Evolutionary conservation across 2,329 filamentous ascomycete genomes (phyloP).

Genomic region (Clarireedia paspali): DNA sequence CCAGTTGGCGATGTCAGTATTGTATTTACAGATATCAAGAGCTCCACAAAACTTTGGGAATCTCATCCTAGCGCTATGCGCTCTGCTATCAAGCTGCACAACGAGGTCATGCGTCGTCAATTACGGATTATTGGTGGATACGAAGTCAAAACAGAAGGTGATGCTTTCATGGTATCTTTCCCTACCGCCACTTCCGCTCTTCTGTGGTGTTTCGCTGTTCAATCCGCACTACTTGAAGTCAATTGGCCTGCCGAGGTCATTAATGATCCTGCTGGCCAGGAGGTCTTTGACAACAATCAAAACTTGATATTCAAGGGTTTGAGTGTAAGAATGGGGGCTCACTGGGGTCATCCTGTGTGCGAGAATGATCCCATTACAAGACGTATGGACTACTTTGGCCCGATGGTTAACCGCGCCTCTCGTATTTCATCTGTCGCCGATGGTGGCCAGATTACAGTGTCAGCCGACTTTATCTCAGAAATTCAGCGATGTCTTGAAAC

Average conservation of each 20-base stretch:
- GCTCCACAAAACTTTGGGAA: constrained; percentile 93
- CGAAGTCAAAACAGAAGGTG: constrained; percentile 98
- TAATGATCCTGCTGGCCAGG: constrained; percentile 75
- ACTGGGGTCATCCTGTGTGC: constrained; percentile 90
- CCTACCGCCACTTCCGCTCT: constrained; percentile 90
- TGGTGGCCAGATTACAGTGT: constrained; percentile 94
- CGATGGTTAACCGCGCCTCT: constrained; percentile 96
- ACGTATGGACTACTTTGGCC: constrained; percentile 98
- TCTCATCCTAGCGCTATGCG: constrained; percentile 92
- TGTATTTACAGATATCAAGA: constrained; percentile 98
- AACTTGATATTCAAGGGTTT: constrained; percentile 88
- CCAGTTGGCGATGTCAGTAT: constrained; percentile 87
- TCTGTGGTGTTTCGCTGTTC: constrained; percentile 93
- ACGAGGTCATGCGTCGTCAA: constrained; percentile 91
- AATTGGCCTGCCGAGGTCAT: constrained; percentile 92
- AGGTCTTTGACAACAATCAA: constrained; percentile 74
- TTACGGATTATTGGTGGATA: constrained; percentile 91
- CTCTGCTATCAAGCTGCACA: constrained; percentile 94
- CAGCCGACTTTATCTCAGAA: constrained; percentile 93
- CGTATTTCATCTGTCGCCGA: constrained; percentile 92
- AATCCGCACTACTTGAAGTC: constrained; percentile 78
- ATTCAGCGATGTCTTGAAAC: constrained; percentile 85
- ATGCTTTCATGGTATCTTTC: constrained; percentile 99
- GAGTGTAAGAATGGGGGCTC: constrained; percentile 94
- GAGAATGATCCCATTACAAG: constrained; percentile 94